A percentile compares a stretch with the other conserved stretches of the same genome.
These are phyloP conservation scores for Colletotrichum sidae DNA, from an alignment of 2,329 filamentous ascomycete species.

Conservation along the genomic window DNA sequence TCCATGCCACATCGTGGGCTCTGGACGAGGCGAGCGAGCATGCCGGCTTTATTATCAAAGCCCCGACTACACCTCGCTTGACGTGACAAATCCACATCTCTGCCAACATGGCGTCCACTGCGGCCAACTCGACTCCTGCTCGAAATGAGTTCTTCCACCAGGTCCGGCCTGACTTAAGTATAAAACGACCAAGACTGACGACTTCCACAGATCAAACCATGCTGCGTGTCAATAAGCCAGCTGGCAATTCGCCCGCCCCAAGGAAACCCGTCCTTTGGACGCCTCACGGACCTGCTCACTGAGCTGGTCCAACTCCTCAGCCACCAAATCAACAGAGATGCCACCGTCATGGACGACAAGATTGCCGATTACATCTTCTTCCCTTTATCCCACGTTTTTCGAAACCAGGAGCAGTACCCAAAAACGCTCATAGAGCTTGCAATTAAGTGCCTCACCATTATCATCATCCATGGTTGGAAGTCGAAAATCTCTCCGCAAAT, in stretches of 20 bases:
- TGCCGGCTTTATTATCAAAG: too few relatives aligned
- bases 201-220: slow-evolving; percentile 68
- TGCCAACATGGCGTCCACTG: slow-evolving; percentile 30
- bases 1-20: too few relatives aligned
- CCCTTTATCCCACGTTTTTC: slow-evolving; percentile 87
- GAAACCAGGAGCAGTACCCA: slow-evolving; percentile 78
- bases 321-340: slow-evolving; percentile 55
- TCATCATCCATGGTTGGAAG: slow-evolving; percentile 85
- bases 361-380: slow-evolving; percentile 96
- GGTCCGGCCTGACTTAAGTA: slow-evolving; percentile 38
- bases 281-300: slow-evolving; percentile 58
- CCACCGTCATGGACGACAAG: slow-evolving; percentile 76
- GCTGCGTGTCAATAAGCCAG: slow-evolving; percentile 70
- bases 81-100: slow-evolving; percentile 2
- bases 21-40: too few relatives aligned
- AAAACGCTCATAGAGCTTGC: slow-evolving; percentile 79
- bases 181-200: slow-evolving; percentile 2
- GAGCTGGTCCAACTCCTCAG: slow-evolving; percentile 61
- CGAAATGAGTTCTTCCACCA: slow-evolving; percentile 53
- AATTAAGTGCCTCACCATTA: slow-evolving; percentile 77
- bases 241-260: slow-evolving; percentile 62
- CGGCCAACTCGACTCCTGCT: slow-evolving; percentile 24
- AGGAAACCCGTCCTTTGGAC: slow-evolving; percentile 53
- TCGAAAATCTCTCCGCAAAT: slow-evolving; percentile 76
- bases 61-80: background rate